Evolutionary conservation across 129 eudicot species (phyloP).

Genomic region (sunflower (Helianthus annuus)): DNA sequence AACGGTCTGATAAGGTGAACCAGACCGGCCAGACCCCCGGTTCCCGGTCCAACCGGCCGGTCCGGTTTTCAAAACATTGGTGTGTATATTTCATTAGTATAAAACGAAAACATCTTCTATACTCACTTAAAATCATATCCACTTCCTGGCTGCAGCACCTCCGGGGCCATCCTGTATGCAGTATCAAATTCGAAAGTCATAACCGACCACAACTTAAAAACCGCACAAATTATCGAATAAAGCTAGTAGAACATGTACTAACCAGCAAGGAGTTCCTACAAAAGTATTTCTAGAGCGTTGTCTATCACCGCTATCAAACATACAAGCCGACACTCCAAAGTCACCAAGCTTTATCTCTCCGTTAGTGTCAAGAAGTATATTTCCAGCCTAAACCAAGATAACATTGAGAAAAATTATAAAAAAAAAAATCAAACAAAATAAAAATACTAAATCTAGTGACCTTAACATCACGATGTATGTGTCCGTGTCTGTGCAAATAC

Average conservation of each 20-base stretch:
- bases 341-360: constrained; percentile 96
- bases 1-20: no score
- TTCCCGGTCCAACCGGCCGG: no score
- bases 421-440: neutral
- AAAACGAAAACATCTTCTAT: neutral
- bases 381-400: constrained; percentile 79
- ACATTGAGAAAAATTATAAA: neutral
- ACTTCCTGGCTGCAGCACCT: constrained; percentile 95
- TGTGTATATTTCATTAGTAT: no score
- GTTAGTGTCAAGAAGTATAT: constrained; percentile 84
- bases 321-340: constrained; percentile 98
- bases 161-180: constrained; percentile 96
- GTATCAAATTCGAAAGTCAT: constrained; percentile 3
- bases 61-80: no score
- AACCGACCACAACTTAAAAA: constrained; percentile 9
- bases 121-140: constrained; percentile 99
- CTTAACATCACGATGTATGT: constrained; percentile 98
- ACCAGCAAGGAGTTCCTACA: constrained; percentile 99
- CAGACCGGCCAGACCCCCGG: no score
- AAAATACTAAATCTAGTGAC: constrained; percentile 34
- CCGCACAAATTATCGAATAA: neutral
- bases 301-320: constrained; percentile 98
- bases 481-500: constrained; percentile 91
- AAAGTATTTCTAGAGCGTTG: constrained; percentile 96
- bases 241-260: constrained; percentile 7